phyloP scores from a whole-genome alignment of 176 grass and related monocot species.

The Chloris gayana region DNA sequence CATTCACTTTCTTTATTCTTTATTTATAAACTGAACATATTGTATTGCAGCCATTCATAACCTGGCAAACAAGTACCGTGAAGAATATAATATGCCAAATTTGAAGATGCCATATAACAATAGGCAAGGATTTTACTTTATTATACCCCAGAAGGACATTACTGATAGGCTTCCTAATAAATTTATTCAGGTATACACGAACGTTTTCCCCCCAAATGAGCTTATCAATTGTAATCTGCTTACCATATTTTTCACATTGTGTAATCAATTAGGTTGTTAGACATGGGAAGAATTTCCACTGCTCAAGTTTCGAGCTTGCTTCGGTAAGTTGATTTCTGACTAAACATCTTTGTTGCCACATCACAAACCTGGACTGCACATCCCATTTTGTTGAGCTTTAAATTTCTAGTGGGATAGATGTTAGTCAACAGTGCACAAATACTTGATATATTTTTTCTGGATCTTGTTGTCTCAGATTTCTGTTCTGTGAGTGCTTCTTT shows the following conservation, averaged over 20 bases:
- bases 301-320: conserved; percentile 96
- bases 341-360: conserved; percentile 2
- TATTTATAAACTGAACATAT: conserved; percentile 27
- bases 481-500: conserved; percentile 14
- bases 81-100: conserved; percentile 89
- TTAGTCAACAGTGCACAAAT: conserved; percentile 4
- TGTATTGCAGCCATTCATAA: conserved; percentile 74
- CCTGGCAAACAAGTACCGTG: conserved; percentile 76
- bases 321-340: conserved; percentile 66
- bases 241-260: conserved; percentile 33
- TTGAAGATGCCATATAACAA: conserved; percentile 84
- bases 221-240: conserved; percentile 38
- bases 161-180: conserved; percentile 76
- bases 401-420: conserved; percentile 28
- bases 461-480: conserved; percentile 12
- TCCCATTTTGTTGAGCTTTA: conserved; percentile 6
- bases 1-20: conserved; percentile 19
- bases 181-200: conserved; percentile 88
- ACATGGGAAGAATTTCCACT: conserved; percentile 93
- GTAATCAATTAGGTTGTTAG: conserved; percentile 76
- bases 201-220: conserved; percentile 32
- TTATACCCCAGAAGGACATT: conserved; percentile 87
- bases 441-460: conserved; percentile 5
- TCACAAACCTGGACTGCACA: not conserved
- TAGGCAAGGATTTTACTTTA: conserved; percentile 89